Conservation (phyloP, 1,284 basidiomycete genomes). For the Apiotrichum akiyoshidainum region DNA sequence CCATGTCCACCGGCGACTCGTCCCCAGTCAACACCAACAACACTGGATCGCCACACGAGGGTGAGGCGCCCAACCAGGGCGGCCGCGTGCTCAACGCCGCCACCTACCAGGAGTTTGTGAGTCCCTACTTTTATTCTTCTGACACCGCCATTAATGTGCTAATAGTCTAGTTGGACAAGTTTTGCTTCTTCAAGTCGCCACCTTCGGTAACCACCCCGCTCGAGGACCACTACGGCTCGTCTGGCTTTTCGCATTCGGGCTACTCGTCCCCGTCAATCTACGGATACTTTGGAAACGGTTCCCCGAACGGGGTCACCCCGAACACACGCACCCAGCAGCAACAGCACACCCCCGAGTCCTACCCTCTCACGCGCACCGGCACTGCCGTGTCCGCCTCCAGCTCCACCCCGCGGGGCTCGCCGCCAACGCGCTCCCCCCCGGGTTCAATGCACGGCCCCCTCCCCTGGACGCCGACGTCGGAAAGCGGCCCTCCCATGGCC, state of each 20-base stretch:
- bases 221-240: constrained; percentile 4
- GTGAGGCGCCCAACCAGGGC: constrained; percentile 24
- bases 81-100: constrained; percentile 27
- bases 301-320: constrained; percentile 3
- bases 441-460: background rate
- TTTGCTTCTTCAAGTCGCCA: constrained; percentile 51
- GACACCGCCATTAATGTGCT: background rate
- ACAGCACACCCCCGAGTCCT: background rate
- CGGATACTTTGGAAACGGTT: constrained; percentile 19
- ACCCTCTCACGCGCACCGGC: background rate
- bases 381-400: constrained; percentile 2
- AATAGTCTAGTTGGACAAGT: constrained; percentile 41
- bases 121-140: constrained; percentile 12
- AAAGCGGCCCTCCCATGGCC: background rate
- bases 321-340: background rate
- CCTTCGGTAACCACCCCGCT: constrained; percentile 11
- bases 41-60: constrained; percentile 27
- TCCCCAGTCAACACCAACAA: constrained; percentile 35
- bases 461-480: background rate
- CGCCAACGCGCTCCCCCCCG: constrained; percentile 2
- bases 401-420: constrained; percentile 10
- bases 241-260: constrained; percentile 17
- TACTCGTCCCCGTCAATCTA: constrained; percentile 23
- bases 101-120: constrained; percentile 46
- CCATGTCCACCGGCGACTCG: constrained; percentile 43